phyloP scores from a whole-genome alignment of 73 alveolate species.

The Effrenium voratum region DNA sequence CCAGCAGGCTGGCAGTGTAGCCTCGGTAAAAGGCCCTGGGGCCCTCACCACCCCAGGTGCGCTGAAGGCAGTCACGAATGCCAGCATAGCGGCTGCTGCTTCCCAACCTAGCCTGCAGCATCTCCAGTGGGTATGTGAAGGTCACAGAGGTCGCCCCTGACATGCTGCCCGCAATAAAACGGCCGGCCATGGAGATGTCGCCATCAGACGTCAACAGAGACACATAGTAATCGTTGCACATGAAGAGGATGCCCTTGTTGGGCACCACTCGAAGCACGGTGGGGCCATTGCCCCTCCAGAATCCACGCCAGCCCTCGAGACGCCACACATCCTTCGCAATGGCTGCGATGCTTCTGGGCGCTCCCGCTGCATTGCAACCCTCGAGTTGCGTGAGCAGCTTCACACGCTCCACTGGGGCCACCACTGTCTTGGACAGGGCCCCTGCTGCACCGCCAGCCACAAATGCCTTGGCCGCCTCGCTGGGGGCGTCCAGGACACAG shows the following conservation, averaged over 20 bases:
- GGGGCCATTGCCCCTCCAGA: constrained; percentile 9
- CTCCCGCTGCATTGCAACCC: neutral
- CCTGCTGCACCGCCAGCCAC: neutral
- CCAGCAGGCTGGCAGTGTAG: neutral
- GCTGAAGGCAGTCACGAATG: neutral
- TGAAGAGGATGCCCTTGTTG: neutral
- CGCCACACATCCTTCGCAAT: neutral
- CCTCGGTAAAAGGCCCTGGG: neutral
- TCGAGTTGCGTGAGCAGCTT: neutral
- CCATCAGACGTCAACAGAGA: neutral
- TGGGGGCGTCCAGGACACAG: neutral
- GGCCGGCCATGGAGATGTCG: neutral
- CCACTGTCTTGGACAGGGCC: neutral
- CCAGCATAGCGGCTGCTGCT: neutral
- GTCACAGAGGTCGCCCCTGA: constrained; percentile 12
- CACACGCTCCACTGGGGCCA: constrained; percentile 2
- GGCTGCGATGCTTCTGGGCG: neutral
- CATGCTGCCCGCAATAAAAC: neutral
- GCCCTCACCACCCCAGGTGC: neutral
- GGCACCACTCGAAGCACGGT: constrained; percentile 8
- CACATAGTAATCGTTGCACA: neutral
- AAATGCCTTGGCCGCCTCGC: neutral
- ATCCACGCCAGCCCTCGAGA: neutral
- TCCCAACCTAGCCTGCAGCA: neutral
- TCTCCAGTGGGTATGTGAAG: neutral